Percentiles rank a stretch among this genome's conserved stretches.
Conservation (phyloP, 345 rosid species). For the Citrus medica region DNA sequence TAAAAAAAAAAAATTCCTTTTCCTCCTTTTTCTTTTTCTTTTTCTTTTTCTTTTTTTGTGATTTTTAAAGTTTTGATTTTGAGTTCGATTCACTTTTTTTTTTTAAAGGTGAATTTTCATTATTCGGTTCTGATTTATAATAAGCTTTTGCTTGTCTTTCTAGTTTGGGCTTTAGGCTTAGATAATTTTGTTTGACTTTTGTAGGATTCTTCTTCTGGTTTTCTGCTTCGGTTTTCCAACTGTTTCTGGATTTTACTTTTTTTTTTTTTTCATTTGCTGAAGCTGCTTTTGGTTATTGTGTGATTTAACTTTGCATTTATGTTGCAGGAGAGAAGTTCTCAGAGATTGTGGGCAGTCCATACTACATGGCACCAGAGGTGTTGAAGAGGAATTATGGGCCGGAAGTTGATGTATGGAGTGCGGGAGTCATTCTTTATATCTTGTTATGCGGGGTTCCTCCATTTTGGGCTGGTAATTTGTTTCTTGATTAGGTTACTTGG, state of each 20-base stretch:
- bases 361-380: slow-evolving; percentile 96
- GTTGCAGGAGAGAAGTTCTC: slow-evolving; percentile 67
- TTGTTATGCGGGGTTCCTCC: slow-evolving; percentile 92
- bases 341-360: slow-evolving; percentile 98
- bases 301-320: slow-evolving; percentile 2
- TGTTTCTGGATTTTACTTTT: not conserved
- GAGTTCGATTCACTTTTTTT: not conserved
- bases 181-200: not conserved
- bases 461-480: slow-evolving; percentile 76
- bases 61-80: no score
- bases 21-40: no score
- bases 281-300: not conserved
- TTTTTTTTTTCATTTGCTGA: not conserved
- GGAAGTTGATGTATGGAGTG: slow-evolving; percentile 92
- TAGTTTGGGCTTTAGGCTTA: not conserved
- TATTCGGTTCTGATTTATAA: not conserved
- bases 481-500: not conserved
- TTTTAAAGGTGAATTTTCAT: not conserved
- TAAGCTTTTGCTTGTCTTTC: not conserved
- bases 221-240: not conserved
- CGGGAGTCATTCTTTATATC: slow-evolving; percentile 87
- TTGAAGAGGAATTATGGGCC: slow-evolving; percentile 88
- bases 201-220: not conserved
- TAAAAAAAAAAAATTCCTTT: no score
- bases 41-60: not conserved